phyloP scores from a whole-genome alignment of 257 asterid genomes.

The Verbena officinalis region DNA sequence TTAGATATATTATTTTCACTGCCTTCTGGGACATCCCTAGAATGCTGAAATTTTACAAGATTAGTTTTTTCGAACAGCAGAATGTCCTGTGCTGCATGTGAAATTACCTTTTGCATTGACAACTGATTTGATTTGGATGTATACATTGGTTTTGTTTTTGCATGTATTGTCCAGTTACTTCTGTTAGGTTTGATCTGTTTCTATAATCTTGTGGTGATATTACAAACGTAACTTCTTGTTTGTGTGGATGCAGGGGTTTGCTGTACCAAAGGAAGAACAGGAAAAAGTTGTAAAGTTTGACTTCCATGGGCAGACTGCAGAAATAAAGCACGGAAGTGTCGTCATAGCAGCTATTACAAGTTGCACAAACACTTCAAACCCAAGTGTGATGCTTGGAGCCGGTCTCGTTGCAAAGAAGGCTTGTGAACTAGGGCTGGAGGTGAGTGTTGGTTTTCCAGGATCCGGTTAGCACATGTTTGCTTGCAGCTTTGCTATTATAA shows the following conservation, averaged over 20 bases:
- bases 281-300: slow-evolving; percentile 76
- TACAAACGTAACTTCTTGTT: background rate
- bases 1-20: slow-evolving; percentile 23
- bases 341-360: slow-evolving; percentile 96
- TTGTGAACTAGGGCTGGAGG: slow-evolving; percentile 88
- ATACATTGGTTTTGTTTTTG: background rate
- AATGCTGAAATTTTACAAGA: background rate
- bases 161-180: background rate
- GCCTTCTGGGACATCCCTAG: background rate
- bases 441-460: slow-evolving; percentile 35
- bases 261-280: slow-evolving; percentile 75
- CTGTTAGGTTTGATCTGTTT: no score
- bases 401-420: slow-evolving; percentile 97
- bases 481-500: background rate
- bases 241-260: slow-evolving; percentile 71
- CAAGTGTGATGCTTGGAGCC: slow-evolving; percentile 99
- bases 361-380: slow-evolving; percentile 96
- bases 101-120: background rate
- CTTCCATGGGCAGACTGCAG: slow-evolving; percentile 73
- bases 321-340: slow-evolving; percentile 90
- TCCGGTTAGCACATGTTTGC: background rate
- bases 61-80: background rate
- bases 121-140: background rate
- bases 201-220: background rate
- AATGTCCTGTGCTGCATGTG: background rate